Base-by-base conservation (phyloP, 371 early-diverging fungal genomes). In the Conidiobolus incongruus region DNA sequence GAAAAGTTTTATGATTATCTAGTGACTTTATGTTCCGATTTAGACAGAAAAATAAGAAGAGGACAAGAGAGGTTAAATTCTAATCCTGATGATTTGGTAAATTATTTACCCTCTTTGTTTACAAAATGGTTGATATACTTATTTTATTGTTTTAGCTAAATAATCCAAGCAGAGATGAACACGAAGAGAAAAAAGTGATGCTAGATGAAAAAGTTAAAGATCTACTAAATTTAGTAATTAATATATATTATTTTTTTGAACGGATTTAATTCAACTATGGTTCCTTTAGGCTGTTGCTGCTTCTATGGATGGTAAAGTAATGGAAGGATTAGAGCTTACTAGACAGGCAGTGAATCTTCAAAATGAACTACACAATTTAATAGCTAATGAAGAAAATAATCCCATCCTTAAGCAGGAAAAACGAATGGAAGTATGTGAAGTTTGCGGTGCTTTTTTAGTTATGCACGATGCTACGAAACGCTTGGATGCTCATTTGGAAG, bases 381-480 rank as follows among this genome's bases (percentile, higher is more conserved):
- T 69, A 53, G n/a, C n/a, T n/a, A n/a, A n/a, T n/a, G n/a, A n/a
- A n/a, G n/a, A n/a, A n/a, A n/a, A n/a, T n/a, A 75, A 81, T 46
- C 72, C 76, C 13, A 55, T 68, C 50, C 69, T 72, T 28, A 68
- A 73, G 38, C 63, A 68, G 40, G 83, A 84, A 42, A 81, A 81
- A 55, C 63, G 66, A 28, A 75, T 83, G 70, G 76, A 80, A 49
- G 83, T 87, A 34, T 89, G 89, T 56, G 73, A 77, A 48, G 79
- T 87, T 19, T 89, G 89, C 58, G 87, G 85, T 31, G 85, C 86
- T 12, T 75, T 86, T 47, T 61, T 89, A 47, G 86, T 84, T 38
- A 77, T 79, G 40, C 75, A 81, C 52, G 83, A 83, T 46, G 74
- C 77, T 28, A 66, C 77, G 23, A 73, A 79, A 51, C 63, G 86